Evolutionary conservation across 2,329 filamentous ascomycete genomes (phyloP), one percentile per base, ranked within the genome.

Genomic region (Pseudophaeomoniella oleicola): DNA sequence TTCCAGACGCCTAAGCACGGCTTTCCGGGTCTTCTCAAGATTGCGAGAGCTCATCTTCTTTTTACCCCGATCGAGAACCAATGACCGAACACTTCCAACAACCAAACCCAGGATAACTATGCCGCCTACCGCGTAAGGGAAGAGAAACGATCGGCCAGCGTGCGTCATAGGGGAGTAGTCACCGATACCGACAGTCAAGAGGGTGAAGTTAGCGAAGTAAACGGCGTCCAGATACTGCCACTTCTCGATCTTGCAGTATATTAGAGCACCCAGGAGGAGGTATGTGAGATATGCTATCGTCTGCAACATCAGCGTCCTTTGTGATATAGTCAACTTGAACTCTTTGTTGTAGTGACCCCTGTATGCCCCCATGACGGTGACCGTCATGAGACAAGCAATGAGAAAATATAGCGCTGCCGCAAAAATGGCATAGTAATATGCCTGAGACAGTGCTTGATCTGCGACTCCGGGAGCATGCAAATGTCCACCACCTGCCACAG

Each of bases 401-500:
- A 73, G 57, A 39, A 71, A 68, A 46, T 76, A 76, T 3, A 75
- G 49, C 0, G 49, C 61, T 2, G 71, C 68, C 3, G 72, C 72
- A 38, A 72, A 70, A 36, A 72, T 66, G 2, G 61, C 72, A 44
- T 75, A 76, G 48, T 75, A 77, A 49, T 67, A 75, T 4, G 69
- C 68, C 44, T 72, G 67, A 0, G 67, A 66, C 16, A 75, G 51
- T 1, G 67, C 61, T 43, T 67, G 64, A 9, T 57, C 51, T 30
- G 52, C 39, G 11, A 51, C 49, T 11, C 54, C 54, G 0, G 63
- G 58, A 14, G 55, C 53, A 9, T 59, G 52, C 5, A 62, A 59
- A 12, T 39, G 17, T n/a, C 50, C 46, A 0, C 61, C 62, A 9
- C 67, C 62, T 9, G n/a, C 6, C 4, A 65, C 60, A 12, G 58